These are phyloP conservation scores for Colletotrichum aenigma DNA, from an alignment of 2,329 filamentous ascomycete species.

Conservation along the genomic window DNA sequence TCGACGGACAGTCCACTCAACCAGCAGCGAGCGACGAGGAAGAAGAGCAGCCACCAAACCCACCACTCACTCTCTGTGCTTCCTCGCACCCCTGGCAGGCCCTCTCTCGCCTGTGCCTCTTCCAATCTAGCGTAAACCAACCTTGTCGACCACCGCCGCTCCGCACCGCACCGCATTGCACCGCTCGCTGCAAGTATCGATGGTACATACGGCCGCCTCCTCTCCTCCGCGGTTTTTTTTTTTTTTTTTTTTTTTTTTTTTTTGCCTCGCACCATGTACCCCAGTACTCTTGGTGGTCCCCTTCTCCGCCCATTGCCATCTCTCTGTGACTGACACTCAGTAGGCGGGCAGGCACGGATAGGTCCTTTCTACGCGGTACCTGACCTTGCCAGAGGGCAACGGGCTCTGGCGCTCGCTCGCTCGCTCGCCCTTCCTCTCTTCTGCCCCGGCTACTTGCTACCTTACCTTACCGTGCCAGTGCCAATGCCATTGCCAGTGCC, in stretches of 20 bases:
- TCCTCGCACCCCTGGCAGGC: neutral
- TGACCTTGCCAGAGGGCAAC: neutral
- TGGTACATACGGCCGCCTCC: neutral
- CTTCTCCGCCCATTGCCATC: neutral
- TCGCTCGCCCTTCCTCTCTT: neutral
- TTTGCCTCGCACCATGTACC: neutral
- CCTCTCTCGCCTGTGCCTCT: conserved; percentile 13
- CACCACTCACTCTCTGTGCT: conserved; percentile 17
- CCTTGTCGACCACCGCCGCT: conserved; percentile 6
- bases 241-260: neutral
- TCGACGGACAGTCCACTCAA: conserved; percentile 15
- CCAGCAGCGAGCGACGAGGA: neutral
- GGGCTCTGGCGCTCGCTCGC: neutral
- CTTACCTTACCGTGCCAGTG: neutral
- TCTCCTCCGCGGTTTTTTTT: neutral
- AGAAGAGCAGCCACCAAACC: neutral
- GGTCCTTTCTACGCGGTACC: neutral
- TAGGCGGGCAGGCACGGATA: neutral
- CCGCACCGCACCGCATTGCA: conserved; percentile 1
- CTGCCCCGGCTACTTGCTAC: neutral
- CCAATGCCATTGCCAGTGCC: neutral
- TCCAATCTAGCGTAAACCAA: conserved; percentile 14
- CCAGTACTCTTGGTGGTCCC: neutral
- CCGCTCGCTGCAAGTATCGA: neutral
- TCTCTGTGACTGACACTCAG: neutral